These are phyloP conservation scores for Picea engelmannii DNA, from an alignment of 83 land plant genomes.

Conservation along the genomic window DNA sequence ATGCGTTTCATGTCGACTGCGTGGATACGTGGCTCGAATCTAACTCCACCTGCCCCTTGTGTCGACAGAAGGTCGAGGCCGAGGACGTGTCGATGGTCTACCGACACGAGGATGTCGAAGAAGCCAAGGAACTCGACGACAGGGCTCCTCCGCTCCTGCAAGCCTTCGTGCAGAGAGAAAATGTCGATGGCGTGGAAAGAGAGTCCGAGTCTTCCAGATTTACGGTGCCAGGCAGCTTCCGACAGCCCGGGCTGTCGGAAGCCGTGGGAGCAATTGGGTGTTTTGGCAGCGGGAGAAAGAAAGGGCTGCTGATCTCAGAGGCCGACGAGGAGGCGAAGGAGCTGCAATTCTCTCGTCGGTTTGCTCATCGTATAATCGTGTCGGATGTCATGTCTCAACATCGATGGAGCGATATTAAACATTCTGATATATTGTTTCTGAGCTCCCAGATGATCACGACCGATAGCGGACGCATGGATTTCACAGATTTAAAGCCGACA, in stretches of 20 bases:
- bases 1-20: slow-evolving; percentile 90
- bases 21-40: slow-evolving; percentile 77
- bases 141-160: not conserved
- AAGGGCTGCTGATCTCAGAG: too few species aligned
- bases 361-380: slow-evolving; percentile 49
- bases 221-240: too few species aligned
- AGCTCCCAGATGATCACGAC: slow-evolving; percentile 44
- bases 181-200: not conserved
- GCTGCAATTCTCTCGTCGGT: slow-evolving; percentile 9
- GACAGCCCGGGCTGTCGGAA: too few species aligned
- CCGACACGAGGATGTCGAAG: not conserved
- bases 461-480: slow-evolving; percentile 24
- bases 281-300: too few species aligned
- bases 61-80: slow-evolving; percentile 27
- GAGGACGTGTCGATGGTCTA: slow-evolving; percentile 34
- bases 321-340: too few species aligned
- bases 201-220: too few species aligned
- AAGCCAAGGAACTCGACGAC: not conserved
- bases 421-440: slow-evolving; percentile 40
- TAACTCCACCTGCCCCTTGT: slow-evolving; percentile 26
- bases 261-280: too few species aligned
- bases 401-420: slow-evolving; percentile 25
- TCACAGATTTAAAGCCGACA: not conserved
- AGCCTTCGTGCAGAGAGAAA: not conserved
- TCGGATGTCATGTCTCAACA: slow-evolving; percentile 14